These are phyloP conservation scores for Tolypocladium tundrense DNA, from an alignment of 2,329 filamentous ascomycete species.

Conservation along the genomic window DNA sequence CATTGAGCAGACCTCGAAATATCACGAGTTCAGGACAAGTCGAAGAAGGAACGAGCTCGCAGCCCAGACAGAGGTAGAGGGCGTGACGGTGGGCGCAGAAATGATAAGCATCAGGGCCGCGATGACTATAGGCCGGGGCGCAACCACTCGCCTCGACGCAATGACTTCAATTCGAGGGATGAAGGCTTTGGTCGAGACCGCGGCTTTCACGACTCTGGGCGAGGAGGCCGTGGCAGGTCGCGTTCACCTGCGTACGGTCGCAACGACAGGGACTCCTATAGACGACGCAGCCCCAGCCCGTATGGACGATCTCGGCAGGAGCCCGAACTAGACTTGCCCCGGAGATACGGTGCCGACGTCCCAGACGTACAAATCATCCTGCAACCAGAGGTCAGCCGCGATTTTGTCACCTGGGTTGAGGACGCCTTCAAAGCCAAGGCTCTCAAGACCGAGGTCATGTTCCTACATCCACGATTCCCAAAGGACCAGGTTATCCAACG, in stretches of 20 bases:
- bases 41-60: constrained; percentile 48
- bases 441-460: constrained; percentile 69
- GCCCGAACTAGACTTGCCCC: constrained; percentile 59
- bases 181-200: constrained; percentile 45
- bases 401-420: constrained; percentile 79
- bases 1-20: constrained; percentile 62
- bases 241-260: constrained; percentile 48
- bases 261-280: constrained; percentile 42
- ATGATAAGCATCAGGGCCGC: constrained; percentile 37
- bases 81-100: constrained; percentile 32
- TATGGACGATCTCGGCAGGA: constrained; percentile 36
- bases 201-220: constrained; percentile 27
- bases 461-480: constrained; percentile 65
- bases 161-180: constrained; percentile 49
- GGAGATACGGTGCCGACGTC: constrained; percentile 62
- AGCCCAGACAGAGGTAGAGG: constrained; percentile 50
- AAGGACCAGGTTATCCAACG: constrained; percentile 72
- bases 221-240: constrained; percentile 50
- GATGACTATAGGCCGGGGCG: constrained; percentile 58
- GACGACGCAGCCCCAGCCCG: constrained; percentile 63
- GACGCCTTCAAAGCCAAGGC: constrained; percentile 60
- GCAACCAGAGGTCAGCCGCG: constrained; percentile 63
- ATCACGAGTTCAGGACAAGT: constrained; percentile 74
- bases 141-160: constrained; percentile 46
- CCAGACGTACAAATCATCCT: constrained; percentile 86